These are phyloP conservation scores for Candida neerlandica DNA, from an alignment of 1,139 yeast genomes.

Conservation along the genomic window DNA sequence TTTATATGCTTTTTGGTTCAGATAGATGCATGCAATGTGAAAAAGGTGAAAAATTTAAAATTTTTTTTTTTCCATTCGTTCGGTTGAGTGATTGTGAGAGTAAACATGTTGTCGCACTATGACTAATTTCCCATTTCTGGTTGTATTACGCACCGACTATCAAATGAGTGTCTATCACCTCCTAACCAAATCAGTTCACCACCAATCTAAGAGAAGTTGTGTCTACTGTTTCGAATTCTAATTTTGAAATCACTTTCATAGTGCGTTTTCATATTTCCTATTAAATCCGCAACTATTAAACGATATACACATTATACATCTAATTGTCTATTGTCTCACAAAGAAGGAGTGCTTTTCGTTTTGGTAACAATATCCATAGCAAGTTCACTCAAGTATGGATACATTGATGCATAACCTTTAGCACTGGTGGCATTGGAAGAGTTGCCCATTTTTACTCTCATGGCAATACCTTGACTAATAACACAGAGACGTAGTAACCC, in stretches of 20 bases:
- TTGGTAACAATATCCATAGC: conserved; percentile 22
- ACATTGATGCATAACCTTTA: conserved; percentile 42
- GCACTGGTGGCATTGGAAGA: conserved; percentile 66
- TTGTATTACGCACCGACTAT: not conserved
- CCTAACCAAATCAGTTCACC: not conserved
- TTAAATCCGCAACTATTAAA: too few relatives aligned
- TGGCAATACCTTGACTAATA: conserved; percentile 69
- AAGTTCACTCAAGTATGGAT: conserved; percentile 46
- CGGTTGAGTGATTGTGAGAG: too few relatives aligned
- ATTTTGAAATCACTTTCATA: too few relatives aligned
- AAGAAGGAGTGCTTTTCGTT: conserved; percentile 1
- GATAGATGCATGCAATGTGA: too few relatives aligned
- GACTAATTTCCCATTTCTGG: not conserved
- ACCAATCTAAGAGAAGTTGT: not conserved
- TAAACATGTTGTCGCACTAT: not conserved
- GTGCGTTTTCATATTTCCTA: too few relatives aligned
- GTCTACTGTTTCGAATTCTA: too few relatives aligned
- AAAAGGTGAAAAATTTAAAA: too few relatives aligned
- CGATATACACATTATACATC: not conserved
- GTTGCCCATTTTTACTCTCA: conserved; percentile 57
- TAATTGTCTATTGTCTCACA: not conserved
- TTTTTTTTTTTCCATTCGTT: too few relatives aligned
- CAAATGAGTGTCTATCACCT: not conserved
- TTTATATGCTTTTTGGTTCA: too few relatives aligned
- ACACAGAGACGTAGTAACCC: conserved; percentile 62